A percentile compares a stretch with the other conserved stretches of the same genome.
These are phyloP conservation scores for Cucurbita maxima DNA, from an alignment of 306 rosid genomes.

Conservation along the genomic window DNA sequence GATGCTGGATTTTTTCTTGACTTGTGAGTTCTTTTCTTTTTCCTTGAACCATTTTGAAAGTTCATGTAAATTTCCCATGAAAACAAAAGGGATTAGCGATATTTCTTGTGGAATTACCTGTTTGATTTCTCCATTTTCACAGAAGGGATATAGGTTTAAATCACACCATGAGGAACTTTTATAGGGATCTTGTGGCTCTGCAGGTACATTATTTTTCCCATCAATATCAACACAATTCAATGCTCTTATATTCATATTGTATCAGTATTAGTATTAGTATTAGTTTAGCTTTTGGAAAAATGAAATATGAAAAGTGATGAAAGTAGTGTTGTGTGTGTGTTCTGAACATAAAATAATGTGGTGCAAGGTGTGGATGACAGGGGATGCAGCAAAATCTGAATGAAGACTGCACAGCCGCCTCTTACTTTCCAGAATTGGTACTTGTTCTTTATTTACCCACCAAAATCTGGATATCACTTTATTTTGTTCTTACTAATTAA, in stretches of 20 bases:
- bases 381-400: slow-evolving; percentile 46
- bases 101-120: background rate
- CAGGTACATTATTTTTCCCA: slow-evolving; percentile 38
- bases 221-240: background rate
- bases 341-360: slow-evolving; percentile 6
- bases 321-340: background rate
- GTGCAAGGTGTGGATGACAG: slow-evolving; percentile 28
- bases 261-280: background rate
- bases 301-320: background rate
- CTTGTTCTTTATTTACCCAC: background rate
- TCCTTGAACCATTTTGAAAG: background rate
- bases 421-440: slow-evolving; percentile 48
- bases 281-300: background rate
- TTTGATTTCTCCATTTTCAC: slow-evolving; percentile 3
- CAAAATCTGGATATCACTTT: background rate
- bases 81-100: background rate
- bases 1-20: slow-evolving; percentile 97
- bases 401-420: slow-evolving; percentile 35
- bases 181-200: slow-evolving; percentile 41
- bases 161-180: slow-evolving; percentile 49
- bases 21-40: slow-evolving; percentile 18
- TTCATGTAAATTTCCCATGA: background rate
- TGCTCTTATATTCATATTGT: background rate
- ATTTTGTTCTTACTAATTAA: background rate
- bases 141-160: slow-evolving; percentile 60